Conservation (phyloP, 2,329 filamentous ascomycete genomes). For the Helicocarpus griseus region DNA sequence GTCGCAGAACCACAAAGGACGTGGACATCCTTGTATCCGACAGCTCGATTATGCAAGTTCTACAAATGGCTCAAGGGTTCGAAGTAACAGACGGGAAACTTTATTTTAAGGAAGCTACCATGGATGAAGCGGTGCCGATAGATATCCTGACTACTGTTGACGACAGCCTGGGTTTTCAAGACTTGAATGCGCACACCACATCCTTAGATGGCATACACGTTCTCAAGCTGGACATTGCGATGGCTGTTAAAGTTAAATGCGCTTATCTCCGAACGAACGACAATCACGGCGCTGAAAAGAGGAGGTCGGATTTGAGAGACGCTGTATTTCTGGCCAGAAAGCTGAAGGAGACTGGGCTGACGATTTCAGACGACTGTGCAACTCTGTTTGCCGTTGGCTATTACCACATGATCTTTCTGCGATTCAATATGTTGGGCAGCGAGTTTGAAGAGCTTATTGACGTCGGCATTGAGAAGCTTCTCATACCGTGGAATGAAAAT, state of each 20-base stretch:
- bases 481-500: neutral
- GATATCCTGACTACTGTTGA: conserved; percentile 20
- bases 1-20: neutral
- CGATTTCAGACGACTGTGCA: neutral
- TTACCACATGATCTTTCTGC: neutral
- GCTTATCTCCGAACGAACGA: neutral
- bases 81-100: neutral
- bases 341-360: neutral
- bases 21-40: neutral
- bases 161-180: conserved; percentile 9
- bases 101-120: neutral
- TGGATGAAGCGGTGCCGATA: neutral
- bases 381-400: neutral
- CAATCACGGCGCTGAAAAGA: neutral
- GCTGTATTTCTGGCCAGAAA: neutral
- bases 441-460: no score
- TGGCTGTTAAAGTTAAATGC: neutral
- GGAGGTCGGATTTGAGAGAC: neutral
- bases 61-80: neutral
- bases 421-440: neutral
- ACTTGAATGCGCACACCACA: neutral
- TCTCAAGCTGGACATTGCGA: neutral
- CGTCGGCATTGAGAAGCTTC: neutral
- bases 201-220: neutral
- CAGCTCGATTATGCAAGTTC: neutral